phyloP scores from a whole-genome alignment of 208 protist species.

The Entamoeba dispar region DNA sequence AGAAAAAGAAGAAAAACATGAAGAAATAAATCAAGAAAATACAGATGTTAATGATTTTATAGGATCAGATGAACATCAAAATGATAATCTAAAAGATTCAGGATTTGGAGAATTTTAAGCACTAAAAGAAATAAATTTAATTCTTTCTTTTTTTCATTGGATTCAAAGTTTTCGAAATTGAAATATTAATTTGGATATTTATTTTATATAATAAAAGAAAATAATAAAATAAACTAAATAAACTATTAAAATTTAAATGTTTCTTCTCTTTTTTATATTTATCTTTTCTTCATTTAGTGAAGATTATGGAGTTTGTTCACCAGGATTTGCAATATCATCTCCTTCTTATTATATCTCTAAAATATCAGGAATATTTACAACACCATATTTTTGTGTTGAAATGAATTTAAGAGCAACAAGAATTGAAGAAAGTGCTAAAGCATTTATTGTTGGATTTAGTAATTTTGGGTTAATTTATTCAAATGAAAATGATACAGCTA shows the following conservation, averaged over 20 bases:
- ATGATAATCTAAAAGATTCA: no score
- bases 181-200: no score
- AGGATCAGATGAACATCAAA: not conserved
- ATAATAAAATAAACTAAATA: no score
- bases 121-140: no score
- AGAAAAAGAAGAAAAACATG: not conserved
- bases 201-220: no score
- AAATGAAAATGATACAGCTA: not conserved
- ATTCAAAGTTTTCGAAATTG: no score
- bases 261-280: no score
- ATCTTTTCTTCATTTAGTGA: no score
- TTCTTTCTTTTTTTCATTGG: no score
- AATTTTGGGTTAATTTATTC: not conserved
- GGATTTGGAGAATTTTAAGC: no score
- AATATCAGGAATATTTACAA: not conserved
- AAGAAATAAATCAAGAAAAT: not conserved
- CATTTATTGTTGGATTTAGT: not conserved
- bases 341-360: not conserved
- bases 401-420: not conserved
- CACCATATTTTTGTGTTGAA: not conserved
- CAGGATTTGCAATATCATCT: not conserved
- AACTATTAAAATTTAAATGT: no score
- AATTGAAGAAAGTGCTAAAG: not conserved
- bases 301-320: not conserved
- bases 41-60: not conserved